Base-by-base conservation (phyloP, 805 yeast species). In the Saccharomycopsis lassenensis region DNA sequence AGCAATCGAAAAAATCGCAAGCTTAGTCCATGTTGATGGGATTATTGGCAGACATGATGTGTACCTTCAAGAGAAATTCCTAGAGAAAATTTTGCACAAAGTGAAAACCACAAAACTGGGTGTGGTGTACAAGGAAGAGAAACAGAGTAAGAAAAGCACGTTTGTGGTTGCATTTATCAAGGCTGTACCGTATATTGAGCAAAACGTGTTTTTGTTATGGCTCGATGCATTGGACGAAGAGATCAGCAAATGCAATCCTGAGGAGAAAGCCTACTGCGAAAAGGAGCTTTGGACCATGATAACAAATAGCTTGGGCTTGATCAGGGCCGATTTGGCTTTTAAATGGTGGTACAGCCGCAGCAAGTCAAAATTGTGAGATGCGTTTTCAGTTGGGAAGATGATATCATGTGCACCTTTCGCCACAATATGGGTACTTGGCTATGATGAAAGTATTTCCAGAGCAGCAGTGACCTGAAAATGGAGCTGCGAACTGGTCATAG, bases 341-440 rank as follows among this genome's bases (percentile, higher is more conserved):
- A 26, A 22, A 22, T 42, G 46, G 46, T 42, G 46, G 46, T 42
- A 42, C 30, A 33, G 21, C n/a, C 5, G 21, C 29, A 7, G n/a
- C 22, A 12, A 12, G 12, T 22, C 8, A 15, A n/a, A n/a, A 27
- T 15, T 12, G 30, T n/a, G n/a, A n/a, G n/a, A n/a, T n/a, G n/a
- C n/a, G n/a, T n/a, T n/a, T n/a, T n/a, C n/a, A n/a, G n/a, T n/a
- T n/a, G n/a, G n/a, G n/a, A n/a, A n/a, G n/a, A n/a, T n/a, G n/a
- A n/a, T n/a, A n/a, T n/a, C n/a, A n/a, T n/a, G n/a, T n/a, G n/a
- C n/a, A n/a, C n/a, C n/a, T n/a, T n/a, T n/a, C n/a, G n/a, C n/a
- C n/a, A n/a, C n/a, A n/a, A n/a, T n/a, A n/a, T n/a, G n/a, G n/a
- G n/a, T n/a, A n/a, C n/a, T n/a, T n/a, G n/a, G n/a, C n/a, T n/a